A percentile compares a stretch with the other conserved stretches of the same genome.
Evolutionary conservation across 176 grass and related monocot genomes (phyloP).

Genomic region (Aegilops speltoides): DNA sequence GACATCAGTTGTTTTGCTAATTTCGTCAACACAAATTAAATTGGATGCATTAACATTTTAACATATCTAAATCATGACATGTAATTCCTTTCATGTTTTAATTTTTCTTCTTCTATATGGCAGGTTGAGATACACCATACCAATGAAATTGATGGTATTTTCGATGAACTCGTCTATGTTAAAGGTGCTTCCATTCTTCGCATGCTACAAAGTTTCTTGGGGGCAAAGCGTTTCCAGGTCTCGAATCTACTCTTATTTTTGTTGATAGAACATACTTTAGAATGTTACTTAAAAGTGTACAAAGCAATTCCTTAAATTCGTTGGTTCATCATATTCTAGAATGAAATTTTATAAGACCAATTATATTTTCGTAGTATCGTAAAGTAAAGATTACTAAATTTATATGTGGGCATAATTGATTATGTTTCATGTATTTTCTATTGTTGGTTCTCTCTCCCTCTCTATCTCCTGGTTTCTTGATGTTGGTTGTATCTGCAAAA

Average conservation of each 20-base stretch:
- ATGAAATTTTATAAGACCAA: neutral
- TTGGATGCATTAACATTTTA: too few relatives aligned
- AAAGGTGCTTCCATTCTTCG: conserved; percentile 64
- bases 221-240: conserved; percentile 72
- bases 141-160: conserved; percentile 41
- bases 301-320: too few relatives aligned
- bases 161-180: conserved; percentile 66
- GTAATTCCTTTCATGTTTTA: neutral
- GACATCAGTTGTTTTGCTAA: neutral
- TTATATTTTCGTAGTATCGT: neutral
- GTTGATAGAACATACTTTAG: neutral
- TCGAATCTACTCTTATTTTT: neutral
- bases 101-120: neutral
- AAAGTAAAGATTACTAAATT: neutral
- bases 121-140: neutral
- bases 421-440: neutral
- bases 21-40: too few relatives aligned
- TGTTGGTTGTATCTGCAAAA: neutral
- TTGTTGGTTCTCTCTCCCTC: neutral
- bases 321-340: too few relatives aligned
- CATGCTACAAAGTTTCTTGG: conserved; percentile 83
- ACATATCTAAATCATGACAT: neutral
- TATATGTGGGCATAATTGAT: neutral
- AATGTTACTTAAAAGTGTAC: neutral
- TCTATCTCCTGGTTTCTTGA: too few relatives aligned